Evolutionary conservation across 805 yeast genomes (phyloP), one percentile per base, ranked within the genome.

Genomic region (Saccharomycopsis malanga): DNA sequence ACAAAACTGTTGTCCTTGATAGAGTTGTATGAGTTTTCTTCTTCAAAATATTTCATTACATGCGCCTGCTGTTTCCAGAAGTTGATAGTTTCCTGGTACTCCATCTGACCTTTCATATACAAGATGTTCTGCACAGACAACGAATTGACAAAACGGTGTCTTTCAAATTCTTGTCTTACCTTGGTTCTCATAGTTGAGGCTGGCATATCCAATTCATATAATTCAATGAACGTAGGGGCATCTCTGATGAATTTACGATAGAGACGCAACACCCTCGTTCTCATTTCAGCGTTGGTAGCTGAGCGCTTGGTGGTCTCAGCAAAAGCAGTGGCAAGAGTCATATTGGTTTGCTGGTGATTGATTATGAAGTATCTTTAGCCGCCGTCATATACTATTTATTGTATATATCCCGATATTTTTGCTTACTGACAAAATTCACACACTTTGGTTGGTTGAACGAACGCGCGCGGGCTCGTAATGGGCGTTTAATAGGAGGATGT

Each of bases 11-110:
- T 74, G 58, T 76, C 73, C 56, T 71, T 73, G 53, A 77, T 74
- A 37, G 70, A 70, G 54, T 71, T 72, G 55, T 83, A 75, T 29
- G 69, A 70, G 38, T 73, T 74, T 62, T 75, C 81, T 57, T 79
- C 80, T 56, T 81, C 85, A 57, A 86, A 86, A 70, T 81, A 86
- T 66, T 82, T 78, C 79, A 83, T 71, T 39, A 86, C 87, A 64
- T 86, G 94, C 54, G 89, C 77, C 61, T 77, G 79, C 71, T 87
- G 95, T 64, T 86, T 87, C 95, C 95, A 86, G 70, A 86, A 86
- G 67, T 87, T 87, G 58, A 81, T 74, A 59, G 85, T 73, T 61
- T 86, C 95, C 68, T 86, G 95, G 66, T 79, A 87, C 64, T 87
- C 95, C 93, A 84, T 84, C 59, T 84, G 88, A 4, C 91, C 95